These are phyloP conservation scores for Leccinum olivaceopallidum DNA, from an alignment of 768 basidiomycete genomes.

Conservation along the genomic window DNA sequence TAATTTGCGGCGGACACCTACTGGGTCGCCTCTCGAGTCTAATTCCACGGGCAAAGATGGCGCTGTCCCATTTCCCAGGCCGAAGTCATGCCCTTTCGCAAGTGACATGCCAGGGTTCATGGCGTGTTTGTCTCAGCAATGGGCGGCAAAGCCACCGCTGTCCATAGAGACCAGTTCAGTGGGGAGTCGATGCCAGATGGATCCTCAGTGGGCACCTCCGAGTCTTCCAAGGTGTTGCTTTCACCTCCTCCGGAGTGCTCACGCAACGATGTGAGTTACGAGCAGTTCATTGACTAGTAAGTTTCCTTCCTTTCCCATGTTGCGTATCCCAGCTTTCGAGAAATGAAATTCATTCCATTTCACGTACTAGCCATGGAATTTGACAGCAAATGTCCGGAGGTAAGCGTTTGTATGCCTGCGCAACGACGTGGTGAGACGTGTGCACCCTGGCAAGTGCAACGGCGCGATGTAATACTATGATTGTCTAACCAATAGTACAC, in stretches of 20 bases:
- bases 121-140: conserved; percentile 12
- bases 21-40: conserved; percentile 43
- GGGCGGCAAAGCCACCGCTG: conserved; percentile 9
- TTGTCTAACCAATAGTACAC: no score
- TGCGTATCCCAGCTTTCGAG: no score
- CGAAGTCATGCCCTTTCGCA: conserved; percentile 39
- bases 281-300: no score
- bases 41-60: conserved; percentile 21
- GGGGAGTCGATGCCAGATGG: conserved; percentile 50
- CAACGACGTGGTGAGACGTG: no score
- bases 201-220: conserved; percentile 40
- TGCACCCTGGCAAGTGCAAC: no score
- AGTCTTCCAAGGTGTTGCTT: conserved; percentile 39
- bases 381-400: no score
- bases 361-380: no score
- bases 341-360: no score
- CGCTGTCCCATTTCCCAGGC: conserved; percentile 29
- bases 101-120: conserved; percentile 2
- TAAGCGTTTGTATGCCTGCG: no score
- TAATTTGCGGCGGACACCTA: conserved; percentile 46
- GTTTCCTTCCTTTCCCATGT: no score
- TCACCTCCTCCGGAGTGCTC: conserved; percentile 32
- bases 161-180: conserved; percentile 22
- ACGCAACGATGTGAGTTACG: no score
- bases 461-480: no score